Evolutionary conservation across 2,329 filamentous ascomycete species (phyloP).

Genomic region (Botryosphaeria dothidea): DNA sequence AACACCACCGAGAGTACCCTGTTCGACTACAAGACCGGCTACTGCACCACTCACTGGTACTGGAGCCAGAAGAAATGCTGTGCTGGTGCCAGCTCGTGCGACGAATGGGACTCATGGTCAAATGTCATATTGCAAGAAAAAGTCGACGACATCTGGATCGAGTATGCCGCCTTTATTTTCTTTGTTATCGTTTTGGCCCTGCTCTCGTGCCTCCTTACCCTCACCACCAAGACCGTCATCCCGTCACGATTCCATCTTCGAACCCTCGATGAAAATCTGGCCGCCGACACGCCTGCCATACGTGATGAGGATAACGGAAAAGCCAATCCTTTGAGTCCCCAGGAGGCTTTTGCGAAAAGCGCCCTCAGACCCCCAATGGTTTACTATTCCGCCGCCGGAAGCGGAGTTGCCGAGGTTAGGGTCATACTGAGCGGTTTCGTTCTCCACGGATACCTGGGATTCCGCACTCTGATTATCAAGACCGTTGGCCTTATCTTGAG

Average conservation of each 20-base stretch:
- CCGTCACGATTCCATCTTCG: slow-evolving; percentile 84
- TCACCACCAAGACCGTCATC: slow-evolving; percentile 91
- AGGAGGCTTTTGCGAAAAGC: slow-evolving; percentile 41
- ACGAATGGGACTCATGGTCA: slow-evolving; percentile 66
- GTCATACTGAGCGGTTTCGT: slow-evolving; percentile 98
- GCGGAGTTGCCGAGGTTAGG: slow-evolving; percentile 94
- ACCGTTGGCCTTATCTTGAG: slow-evolving; percentile 80
- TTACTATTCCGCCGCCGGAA: slow-evolving; percentile 94
- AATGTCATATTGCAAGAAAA: slow-evolving; percentile 55
- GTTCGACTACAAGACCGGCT: slow-evolving; percentile 90
- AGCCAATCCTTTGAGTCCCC: slow-evolving; percentile 41
- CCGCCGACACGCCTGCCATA: slow-evolving; percentile 52
- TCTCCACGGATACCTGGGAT: slow-evolving; percentile 88
- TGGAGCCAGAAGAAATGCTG: slow-evolving; percentile 70
- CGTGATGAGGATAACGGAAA: slow-evolving; percentile 44
- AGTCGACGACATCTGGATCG: slow-evolving; percentile 60
- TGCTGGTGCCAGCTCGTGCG: slow-evolving; percentile 54
- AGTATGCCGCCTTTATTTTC: slow-evolving; percentile 74
- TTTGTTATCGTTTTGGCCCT: slow-evolving; percentile 70
- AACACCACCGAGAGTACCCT: slow-evolving; percentile 82
- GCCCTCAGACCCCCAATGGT: slow-evolving; percentile 68
- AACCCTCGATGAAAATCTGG: slow-evolving; percentile 91
- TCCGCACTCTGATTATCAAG: slow-evolving; percentile 85
- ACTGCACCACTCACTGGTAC: slow-evolving; percentile 72
- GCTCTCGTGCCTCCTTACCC: slow-evolving; percentile 74